Evolutionary conservation across 2,329 filamentous ascomycete species (phyloP).

Genomic region (Bipolaris cookei): DNA sequence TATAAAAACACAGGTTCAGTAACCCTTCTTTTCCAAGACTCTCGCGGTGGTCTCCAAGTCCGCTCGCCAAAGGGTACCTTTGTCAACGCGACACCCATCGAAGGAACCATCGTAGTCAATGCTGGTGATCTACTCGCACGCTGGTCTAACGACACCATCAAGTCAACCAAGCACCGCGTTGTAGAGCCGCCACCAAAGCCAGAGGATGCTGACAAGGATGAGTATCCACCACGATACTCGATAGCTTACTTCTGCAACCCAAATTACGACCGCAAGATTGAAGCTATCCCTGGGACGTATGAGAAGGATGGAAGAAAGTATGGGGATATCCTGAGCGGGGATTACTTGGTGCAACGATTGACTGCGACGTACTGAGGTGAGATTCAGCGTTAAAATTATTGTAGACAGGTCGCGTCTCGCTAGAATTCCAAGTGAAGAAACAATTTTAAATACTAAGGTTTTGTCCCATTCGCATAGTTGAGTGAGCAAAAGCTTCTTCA

Average conservation of each 20-base stretch:
- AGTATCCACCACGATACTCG: slow-evolving; percentile 78
- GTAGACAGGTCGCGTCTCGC: too few species aligned
- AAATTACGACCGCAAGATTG: slow-evolving; percentile 76
- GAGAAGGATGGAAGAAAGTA: slow-evolving; percentile 77
- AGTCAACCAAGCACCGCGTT: slow-evolving; percentile 87
- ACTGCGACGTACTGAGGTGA: slow-evolving; percentile 65
- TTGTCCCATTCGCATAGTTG: background rate
- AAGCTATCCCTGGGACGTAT: slow-evolving; percentile 81
- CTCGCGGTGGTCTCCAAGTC: slow-evolving; percentile 64
- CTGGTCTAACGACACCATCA: slow-evolving; percentile 92
- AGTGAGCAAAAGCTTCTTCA: too few species aligned
- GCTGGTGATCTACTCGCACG: slow-evolving; percentile 84
- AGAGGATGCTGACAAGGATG: slow-evolving; percentile 55
- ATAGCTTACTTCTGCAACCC: slow-evolving; percentile 95
- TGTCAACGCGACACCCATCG: slow-evolving; percentile 82
- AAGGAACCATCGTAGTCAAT: slow-evolving; percentile 83
- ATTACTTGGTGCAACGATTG: slow-evolving; percentile 81
- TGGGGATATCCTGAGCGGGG: slow-evolving; percentile 74
- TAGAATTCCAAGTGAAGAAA: too few species aligned
- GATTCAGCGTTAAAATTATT: too few species aligned
- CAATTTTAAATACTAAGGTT: background rate
- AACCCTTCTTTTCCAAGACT: slow-evolving; percentile 58
- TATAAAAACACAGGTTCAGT: slow-evolving; percentile 44
- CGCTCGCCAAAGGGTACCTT: slow-evolving; percentile 77
- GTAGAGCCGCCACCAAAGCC: slow-evolving; percentile 73